Percentiles rank a stretch among this genome's conserved stretches.
These are phyloP conservation scores for Colletotrichum melonis DNA, from an alignment of 2,329 filamentous ascomycete species.

Conservation along the genomic window DNA sequence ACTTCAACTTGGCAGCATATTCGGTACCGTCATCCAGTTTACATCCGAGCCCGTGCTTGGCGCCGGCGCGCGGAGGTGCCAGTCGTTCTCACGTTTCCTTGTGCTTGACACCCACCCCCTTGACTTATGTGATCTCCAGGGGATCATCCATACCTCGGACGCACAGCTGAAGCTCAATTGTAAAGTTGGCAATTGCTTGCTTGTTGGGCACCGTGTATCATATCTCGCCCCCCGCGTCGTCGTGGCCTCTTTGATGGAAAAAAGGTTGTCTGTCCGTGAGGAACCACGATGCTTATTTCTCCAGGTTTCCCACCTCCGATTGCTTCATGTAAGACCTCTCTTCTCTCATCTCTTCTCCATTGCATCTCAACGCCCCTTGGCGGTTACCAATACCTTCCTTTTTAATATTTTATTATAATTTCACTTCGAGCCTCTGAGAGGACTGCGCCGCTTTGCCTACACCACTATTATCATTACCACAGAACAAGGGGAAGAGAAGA, in stretches of 20 bases:
- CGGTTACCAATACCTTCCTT: not conserved
- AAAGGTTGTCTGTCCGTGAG: not conserved
- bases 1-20: not conserved
- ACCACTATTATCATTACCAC: not conserved
- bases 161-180: constrained; percentile 16
- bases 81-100: constrained; percentile 26
- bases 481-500: not conserved
- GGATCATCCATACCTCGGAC: constrained; percentile 21
- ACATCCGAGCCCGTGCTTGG: constrained; percentile 19
- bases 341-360: not conserved
- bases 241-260: constrained; percentile 5
- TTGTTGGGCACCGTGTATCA: constrained; percentile 20
- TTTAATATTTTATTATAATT: constrained; percentile 24
- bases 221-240: constrained; percentile 20
- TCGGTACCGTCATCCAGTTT: constrained; percentile 18
- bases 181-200: constrained; percentile 17
- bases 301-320: constrained; percentile 13
- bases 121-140: constrained; percentile 11
- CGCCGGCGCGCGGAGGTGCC: constrained; percentile 16
- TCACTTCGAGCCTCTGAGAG: constrained; percentile 19
- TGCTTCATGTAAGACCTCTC: not conserved
- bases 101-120: constrained; percentile 12
- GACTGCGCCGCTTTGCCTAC: constrained; percentile 18
- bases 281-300: constrained; percentile 29
- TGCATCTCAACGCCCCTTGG: not conserved